Evolutionary conservation across 441 rosid species (phyloP).

Genomic region (Omphalea diandra): DNA sequence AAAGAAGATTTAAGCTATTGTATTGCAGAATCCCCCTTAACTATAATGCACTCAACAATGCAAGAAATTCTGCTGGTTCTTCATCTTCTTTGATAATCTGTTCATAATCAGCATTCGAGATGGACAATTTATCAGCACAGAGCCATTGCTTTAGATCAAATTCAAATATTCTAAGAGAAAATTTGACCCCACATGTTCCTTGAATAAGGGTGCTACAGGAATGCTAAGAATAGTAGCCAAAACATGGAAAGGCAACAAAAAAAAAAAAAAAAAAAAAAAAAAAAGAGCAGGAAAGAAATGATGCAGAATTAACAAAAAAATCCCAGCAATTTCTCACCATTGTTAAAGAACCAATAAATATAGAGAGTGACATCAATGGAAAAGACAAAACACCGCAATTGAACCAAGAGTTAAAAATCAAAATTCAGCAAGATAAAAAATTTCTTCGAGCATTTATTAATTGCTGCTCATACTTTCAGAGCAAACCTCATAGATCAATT

Average conservation of each 20-base stretch:
- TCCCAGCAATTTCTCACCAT: neutral
- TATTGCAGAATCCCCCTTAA: slow-evolving; percentile 24
- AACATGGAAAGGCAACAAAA: too few species aligned
- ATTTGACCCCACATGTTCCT: neutral
- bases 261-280: too few species aligned
- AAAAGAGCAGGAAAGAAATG: too few species aligned
- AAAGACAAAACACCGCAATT: neutral
- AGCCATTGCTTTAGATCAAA: slow-evolving; percentile 9
- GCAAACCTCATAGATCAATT: neutral
- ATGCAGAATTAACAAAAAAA: neutral
- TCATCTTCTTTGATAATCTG: slow-evolving; percentile 84
- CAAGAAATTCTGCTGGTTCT: slow-evolving; percentile 74
- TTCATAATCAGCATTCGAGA: slow-evolving; percentile 19
- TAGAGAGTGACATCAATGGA: neutral
- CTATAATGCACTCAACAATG: slow-evolving; percentile 48
- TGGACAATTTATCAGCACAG: slow-evolving; percentile 15
- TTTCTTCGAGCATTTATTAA: neutral
- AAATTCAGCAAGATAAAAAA: neutral
- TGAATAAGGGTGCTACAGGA: neutral
- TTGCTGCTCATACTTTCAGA: neutral
- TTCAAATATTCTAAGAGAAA: neutral
- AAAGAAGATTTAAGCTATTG: slow-evolving; percentile 25
- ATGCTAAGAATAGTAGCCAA: neutral
- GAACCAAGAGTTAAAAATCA: neutral
- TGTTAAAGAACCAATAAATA: neutral